Conservation (phyloP, 148 eudicot species). For the Tetragonia tetragonoides region DNA sequence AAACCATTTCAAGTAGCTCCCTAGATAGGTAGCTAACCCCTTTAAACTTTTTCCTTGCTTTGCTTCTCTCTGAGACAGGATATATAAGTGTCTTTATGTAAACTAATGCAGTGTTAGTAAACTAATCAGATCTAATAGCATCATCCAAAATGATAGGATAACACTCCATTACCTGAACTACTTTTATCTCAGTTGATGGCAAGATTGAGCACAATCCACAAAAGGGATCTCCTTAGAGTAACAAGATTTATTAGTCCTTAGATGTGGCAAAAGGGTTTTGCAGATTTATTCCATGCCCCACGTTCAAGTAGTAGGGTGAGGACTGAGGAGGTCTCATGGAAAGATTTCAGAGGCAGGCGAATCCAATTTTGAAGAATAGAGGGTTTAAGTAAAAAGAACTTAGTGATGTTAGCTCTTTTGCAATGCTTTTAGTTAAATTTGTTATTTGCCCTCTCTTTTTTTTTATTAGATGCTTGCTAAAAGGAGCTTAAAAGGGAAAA, state of each 20-base stretch:
- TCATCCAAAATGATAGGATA: constrained; percentile 9
- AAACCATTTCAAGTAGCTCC: background rate
- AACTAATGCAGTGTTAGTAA: background rate
- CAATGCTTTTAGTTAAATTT: constrained; percentile 30
- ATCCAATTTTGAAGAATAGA: constrained; percentile 29
- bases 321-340: constrained; percentile 21
- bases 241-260: background rate
- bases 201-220: constrained; percentile 17
- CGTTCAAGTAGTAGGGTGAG: constrained; percentile 32
- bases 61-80: too few species aligned
- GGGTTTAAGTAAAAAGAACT: constrained; percentile 23
- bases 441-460: constrained; percentile 28
- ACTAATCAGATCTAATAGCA: constrained; percentile 13
- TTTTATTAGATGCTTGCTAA: constrained; percentile 27
- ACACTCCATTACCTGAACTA: constrained; percentile 6
- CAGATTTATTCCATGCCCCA: constrained; percentile 34
- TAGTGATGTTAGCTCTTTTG: constrained; percentile 30
- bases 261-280: constrained; percentile 15
- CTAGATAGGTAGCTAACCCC: constrained; percentile 5
- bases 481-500: constrained; percentile 20
- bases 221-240: constrained; percentile 8
- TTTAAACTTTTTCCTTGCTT: constrained; percentile 15
- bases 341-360: constrained; percentile 25
- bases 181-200: background rate
- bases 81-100: background rate